Conservation (phyloP, 2,329 filamentous ascomycete species). For the Cladosporium sp. region DNA sequence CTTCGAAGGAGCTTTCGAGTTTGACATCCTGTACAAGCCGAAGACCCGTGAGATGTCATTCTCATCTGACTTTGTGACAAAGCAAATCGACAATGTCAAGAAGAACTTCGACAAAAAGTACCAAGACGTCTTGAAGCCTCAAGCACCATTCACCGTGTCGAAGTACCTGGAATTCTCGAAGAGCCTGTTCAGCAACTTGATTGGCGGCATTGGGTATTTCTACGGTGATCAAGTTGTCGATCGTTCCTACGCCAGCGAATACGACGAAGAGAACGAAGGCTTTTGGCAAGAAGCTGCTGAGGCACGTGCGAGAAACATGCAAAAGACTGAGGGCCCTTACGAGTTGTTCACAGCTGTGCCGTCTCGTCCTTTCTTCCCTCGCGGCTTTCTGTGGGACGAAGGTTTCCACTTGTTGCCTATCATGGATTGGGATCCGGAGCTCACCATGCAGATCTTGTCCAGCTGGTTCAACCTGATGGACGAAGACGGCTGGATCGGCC, state of each 20-base stretch:
- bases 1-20: slow-evolving; percentile 84
- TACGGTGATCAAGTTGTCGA: slow-evolving; percentile 84
- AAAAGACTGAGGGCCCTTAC: slow-evolving; percentile 72
- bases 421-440: slow-evolving; percentile 88
- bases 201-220: slow-evolving; percentile 95
- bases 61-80: slow-evolving; percentile 58
- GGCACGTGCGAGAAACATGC: slow-evolving; percentile 64
- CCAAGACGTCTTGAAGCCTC: slow-evolving; percentile 64
- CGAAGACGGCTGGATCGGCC: slow-evolving; percentile 93
- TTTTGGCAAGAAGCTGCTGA: slow-evolving; percentile 92
- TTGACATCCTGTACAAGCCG: slow-evolving; percentile 87
- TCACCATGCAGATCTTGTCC: slow-evolving; percentile 80
- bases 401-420: slow-evolving; percentile 92
- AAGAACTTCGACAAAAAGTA: slow-evolving; percentile 72
- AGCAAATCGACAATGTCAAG: slow-evolving; percentile 63
- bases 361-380: slow-evolving; percentile 90
- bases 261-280: slow-evolving; percentile 89
- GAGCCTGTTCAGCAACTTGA: slow-evolving; percentile 88
- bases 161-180: slow-evolving; percentile 77
- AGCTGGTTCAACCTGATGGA: slow-evolving; percentile 98
- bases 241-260: slow-evolving; percentile 84
- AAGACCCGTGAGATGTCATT: slow-evolving; percentile 46
- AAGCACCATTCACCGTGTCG: slow-evolving; percentile 65
- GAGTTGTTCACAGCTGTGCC: slow-evolving; percentile 90
- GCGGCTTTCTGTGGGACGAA: slow-evolving; percentile 97